Evolutionary conservation across 2,329 filamentous ascomycete genomes (phyloP), one percentile per base, ranked within the genome.

Genomic region (Microdochium paspali): DNA sequence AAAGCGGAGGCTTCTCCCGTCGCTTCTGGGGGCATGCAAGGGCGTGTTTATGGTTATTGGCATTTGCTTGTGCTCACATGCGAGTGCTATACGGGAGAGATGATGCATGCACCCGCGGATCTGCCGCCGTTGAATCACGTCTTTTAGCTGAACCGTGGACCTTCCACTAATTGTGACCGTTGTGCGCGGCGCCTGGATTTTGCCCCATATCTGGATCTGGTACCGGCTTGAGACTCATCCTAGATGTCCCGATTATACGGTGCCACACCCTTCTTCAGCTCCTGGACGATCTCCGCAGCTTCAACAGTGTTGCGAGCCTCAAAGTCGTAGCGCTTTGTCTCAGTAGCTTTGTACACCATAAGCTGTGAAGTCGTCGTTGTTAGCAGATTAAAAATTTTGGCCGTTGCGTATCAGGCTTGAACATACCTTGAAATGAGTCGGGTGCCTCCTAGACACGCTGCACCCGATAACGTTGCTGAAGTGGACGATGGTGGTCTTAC

Each of bases 311-410:
- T 84, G 54, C 77, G 79, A n/a, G 86, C 82, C 65, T 91, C 87
- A 61, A 93, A 93, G 54, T 93, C 87, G 64, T 93, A 93, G 50
- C 87, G 69, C 67, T 91, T 91, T 51, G 77, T 84, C 66, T 90
- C 87, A 2, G 81, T 79, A 44, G 83, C 80, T 61, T 82, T 84
- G 64, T 85, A 90, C 21, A 91, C 84, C 46, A 89, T 72, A 23
- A 84, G 68, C 79, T 83, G 44, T 15, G 18, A 13, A 20, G 15
- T 13, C 18, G 9, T n/a, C 18, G 9, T n/a, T 13, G 5, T 24
- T 13, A 24, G 46, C 30, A 54, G 42, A n/a, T 48, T 45, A 32
- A 10, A 39, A 24, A 20, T 15, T 5, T 7, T 21, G 18, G 6
- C 15, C 4, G 18, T 10, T 18, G 18, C 15, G 10, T 10, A 21